Conservation (phyloP, 192 early-diverging fungal species). For the Jimgerdemannia flammicorona region DNA sequence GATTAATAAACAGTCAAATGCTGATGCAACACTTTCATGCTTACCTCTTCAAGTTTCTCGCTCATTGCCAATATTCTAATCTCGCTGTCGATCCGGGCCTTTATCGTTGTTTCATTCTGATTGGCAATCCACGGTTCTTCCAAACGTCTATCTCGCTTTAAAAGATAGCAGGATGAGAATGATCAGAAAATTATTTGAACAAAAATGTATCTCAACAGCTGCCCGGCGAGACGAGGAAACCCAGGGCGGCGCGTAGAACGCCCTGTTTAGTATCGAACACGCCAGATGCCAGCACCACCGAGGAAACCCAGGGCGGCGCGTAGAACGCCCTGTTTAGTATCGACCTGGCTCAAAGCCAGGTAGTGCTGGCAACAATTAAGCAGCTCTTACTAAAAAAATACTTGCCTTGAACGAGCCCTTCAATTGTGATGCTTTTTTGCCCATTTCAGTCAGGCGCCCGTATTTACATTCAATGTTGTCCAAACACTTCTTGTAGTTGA, state of each 20-base stretch:
- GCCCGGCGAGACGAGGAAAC: constrained; percentile 12
- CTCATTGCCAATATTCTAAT: not conserved
- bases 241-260: constrained; percentile 5
- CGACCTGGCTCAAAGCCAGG: constrained; percentile 20
- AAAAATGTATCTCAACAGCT: constrained; percentile 2
- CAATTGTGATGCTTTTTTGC: constrained; percentile 11
- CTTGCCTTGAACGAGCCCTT: constrained; percentile 10
- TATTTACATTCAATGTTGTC: constrained; percentile 12
- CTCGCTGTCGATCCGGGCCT: not conserved
- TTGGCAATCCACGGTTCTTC: not conserved
- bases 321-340: constrained; percentile 14
- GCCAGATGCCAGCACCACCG: constrained; percentile 16
- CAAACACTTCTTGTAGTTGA: constrained; percentile 12
- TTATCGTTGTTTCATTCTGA: not conserved
- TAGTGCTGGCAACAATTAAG: constrained; percentile 8
- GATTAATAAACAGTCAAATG: not conserved
- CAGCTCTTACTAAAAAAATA: constrained; percentile 3
- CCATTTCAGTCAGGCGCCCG: not conserved
- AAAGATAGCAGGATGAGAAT: not conserved
- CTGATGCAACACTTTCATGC: not conserved
- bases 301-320: constrained; percentile 15
- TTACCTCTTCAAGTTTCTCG: not conserved
- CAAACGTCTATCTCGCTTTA: not conserved
- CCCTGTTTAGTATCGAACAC: constrained; percentile 19
- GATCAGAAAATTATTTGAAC: not conserved